A percentile compares a stretch with the other conserved stretches of the same genome.
phyloP scores from a whole-genome alignment of 2,329 filamentous ascomycete genomes.

The Fusarium goolgardi region DNA sequence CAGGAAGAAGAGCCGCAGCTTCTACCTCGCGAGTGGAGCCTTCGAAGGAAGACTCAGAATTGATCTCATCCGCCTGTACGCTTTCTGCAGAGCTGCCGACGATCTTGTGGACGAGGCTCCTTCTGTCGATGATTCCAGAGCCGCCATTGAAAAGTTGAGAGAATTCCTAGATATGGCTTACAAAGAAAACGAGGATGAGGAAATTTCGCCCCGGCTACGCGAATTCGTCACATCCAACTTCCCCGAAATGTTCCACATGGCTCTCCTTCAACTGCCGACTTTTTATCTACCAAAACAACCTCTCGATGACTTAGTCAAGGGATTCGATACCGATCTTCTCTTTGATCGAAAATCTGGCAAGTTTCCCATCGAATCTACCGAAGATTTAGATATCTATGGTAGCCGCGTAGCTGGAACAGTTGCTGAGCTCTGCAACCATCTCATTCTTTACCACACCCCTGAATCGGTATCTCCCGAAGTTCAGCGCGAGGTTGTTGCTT shows the following conservation, averaged over 20 bases:
- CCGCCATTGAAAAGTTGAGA: conserved; percentile 69
- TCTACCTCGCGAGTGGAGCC: conserved; percentile 76
- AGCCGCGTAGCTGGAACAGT: conserved; percentile 78
- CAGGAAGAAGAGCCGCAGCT: conserved; percentile 75
- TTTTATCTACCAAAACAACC: conserved; percentile 67
- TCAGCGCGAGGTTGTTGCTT: conserved; percentile 57
- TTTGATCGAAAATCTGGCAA: conserved; percentile 55
- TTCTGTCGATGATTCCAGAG: conserved; percentile 61
- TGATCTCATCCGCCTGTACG: conserved; percentile 76
- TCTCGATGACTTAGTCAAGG: conserved; percentile 72
- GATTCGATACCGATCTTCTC: conserved; percentile 74
- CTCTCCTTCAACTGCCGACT: conserved; percentile 69
- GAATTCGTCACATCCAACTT: conserved; percentile 62
- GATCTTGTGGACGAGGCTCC: conserved; percentile 76
- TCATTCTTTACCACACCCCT: conserved; percentile 70
- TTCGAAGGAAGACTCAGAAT: conserved; percentile 76
- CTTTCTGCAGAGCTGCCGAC: conserved; percentile 79
- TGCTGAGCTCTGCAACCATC: conserved; percentile 73
- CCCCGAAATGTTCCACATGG: conserved; percentile 62
- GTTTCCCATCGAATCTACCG: conserved; percentile 69
- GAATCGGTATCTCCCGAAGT: conserved; percentile 8
- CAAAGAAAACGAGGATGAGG: conserved; percentile 14
- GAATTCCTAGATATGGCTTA: conserved; percentile 64
- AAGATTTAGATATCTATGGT: conserved; percentile 71
- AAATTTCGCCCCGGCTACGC: conserved; percentile 4